A percentile compares a stretch with the other conserved stretches of the same genome.
Conservation (phyloP, 2,329 filamentous ascomycete species). For the Fusarium heterosporum region DNA sequence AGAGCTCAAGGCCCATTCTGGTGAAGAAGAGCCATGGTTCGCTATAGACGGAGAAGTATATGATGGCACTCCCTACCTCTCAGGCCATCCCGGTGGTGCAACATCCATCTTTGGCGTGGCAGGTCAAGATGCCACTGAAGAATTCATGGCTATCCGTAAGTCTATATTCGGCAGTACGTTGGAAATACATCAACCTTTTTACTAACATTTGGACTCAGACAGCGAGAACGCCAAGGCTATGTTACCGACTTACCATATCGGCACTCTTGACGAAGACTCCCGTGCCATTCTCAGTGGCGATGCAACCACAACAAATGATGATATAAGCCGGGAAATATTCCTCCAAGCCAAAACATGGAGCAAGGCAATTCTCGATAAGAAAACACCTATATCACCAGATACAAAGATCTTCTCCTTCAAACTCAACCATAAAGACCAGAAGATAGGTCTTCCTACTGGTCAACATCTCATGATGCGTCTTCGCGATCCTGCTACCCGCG, state of each 20-base stretch:
- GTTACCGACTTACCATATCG: constrained; percentile 89
- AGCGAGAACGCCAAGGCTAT: constrained; percentile 92
- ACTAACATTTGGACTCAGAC: constrained; percentile 64
- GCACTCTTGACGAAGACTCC: constrained; percentile 74
- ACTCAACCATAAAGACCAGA: constrained; percentile 77
- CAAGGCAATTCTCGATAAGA: constrained; percentile 76
- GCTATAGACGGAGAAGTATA: constrained; percentile 90
- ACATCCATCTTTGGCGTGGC: constrained; percentile 85
- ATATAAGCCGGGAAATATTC: constrained; percentile 69
- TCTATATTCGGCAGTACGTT: constrained; percentile 30
- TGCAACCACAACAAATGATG: constrained; percentile 49
- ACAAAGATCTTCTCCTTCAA: constrained; percentile 84
- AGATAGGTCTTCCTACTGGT: constrained; percentile 81
- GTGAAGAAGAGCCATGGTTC: constrained; percentile 81
- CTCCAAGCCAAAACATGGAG: constrained; percentile 78
- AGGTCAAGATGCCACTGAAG: constrained; percentile 85
- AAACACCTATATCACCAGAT: constrained; percentile 78
- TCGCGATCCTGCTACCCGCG: constrained; percentile 74
- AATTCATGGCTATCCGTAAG: constrained; percentile 92
- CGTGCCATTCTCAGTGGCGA: constrained; percentile 63
- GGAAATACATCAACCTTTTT: not conserved
- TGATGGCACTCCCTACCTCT: constrained; percentile 82
- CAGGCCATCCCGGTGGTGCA: constrained; percentile 87
- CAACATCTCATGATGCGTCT: constrained; percentile 90
- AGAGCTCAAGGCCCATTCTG: constrained; percentile 77